Percentiles rank a stretch among this genome's conserved stretches.
phyloP scores from a whole-genome alignment of 1,284 basidiomycete species.

The Inonotus hispidus region DNA sequence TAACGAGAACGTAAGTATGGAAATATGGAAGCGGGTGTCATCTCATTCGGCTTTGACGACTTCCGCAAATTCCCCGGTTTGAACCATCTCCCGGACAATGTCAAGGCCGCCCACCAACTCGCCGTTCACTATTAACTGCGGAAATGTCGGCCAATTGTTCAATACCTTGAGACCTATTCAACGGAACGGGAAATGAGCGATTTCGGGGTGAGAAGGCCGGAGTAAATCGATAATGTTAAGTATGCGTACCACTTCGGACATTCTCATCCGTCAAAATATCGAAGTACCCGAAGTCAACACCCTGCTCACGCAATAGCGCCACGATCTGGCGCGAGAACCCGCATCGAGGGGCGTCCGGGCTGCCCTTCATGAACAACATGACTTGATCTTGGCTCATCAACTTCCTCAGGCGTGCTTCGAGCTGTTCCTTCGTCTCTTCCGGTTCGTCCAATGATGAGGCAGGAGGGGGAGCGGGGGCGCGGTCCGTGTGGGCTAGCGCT shows the following conservation, averaged over 20 bases:
- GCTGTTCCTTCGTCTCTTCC: constrained; percentile 51
- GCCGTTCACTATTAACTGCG: constrained; percentile 60
- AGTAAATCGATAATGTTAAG: background rate
- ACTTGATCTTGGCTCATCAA: constrained; percentile 75
- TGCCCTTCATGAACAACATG: constrained; percentile 98
- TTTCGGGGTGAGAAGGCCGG: background rate
- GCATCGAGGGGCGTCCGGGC: constrained; percentile 80
- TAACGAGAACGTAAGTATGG: background rate
- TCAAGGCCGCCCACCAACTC: constrained; percentile 71
- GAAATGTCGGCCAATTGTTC: constrained; percentile 67
- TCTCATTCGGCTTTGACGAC: constrained; percentile 19
- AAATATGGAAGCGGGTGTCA: background rate
- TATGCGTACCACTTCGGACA: constrained; percentile 51
- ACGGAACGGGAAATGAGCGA: background rate
- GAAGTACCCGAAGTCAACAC: constrained; percentile 64
- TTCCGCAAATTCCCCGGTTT: constrained; percentile 40
- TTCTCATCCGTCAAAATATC: constrained; percentile 71
- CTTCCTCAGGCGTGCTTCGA: constrained; percentile 53
- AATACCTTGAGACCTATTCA: constrained; percentile 47
- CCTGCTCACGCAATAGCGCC: constrained; percentile 53
- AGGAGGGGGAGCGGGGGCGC: constrained; percentile 29
- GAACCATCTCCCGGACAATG: constrained; percentile 61
- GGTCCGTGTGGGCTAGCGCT: constrained; percentile 37
- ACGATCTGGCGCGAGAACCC: constrained; percentile 76
- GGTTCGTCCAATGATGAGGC: constrained; percentile 3